Conservation (phyloP, 2,329 filamentous ascomycete genomes). For the Pseudogymnoascus sp. region DNA sequence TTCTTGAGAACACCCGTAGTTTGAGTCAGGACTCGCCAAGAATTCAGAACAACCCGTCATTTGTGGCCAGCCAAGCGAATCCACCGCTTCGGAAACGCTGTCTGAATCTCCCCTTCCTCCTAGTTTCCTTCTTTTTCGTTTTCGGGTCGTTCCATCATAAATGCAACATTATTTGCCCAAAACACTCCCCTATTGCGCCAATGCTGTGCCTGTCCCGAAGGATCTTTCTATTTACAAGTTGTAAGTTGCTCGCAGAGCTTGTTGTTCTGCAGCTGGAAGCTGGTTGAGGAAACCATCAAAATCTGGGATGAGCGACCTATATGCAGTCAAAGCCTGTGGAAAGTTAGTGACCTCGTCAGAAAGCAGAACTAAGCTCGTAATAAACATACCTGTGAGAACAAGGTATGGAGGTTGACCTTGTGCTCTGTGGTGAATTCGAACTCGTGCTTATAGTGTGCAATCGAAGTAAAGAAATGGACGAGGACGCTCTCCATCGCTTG, state of each 20-base stretch:
- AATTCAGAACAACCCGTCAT: background rate
- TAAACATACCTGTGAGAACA: slow-evolving; percentile 24
- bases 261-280: slow-evolving; percentile 11
- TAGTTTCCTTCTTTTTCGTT: slow-evolving; percentile 1
- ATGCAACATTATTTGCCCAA: slow-evolving; percentile 7
- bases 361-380: background rate
- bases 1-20: background rate
- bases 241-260: slow-evolving; percentile 22
- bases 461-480: slow-evolving; percentile 71
- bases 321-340: slow-evolving; percentile 40
- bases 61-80: slow-evolving; percentile 4
- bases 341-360: slow-evolving; percentile 16
- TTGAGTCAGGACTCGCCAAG: background rate
- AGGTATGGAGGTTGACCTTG: slow-evolving; percentile 24
- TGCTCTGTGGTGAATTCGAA: slow-evolving; percentile 37
- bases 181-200: slow-evolving; percentile 8
- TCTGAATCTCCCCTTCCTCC: background rate
- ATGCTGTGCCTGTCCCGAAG: slow-evolving; percentile 11
- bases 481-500: slow-evolving; percentile 85
- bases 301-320: slow-evolving; percentile 46
- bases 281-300: slow-evolving; percentile 40
- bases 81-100: background rate
- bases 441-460: slow-evolving; percentile 65
- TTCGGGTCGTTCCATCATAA: slow-evolving; percentile 5
- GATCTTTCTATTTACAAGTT: slow-evolving; percentile 27